These are phyloP conservation scores for Macrocybe gigantea DNA, from an alignment of 768 basidiomycete species.

Conservation along the genomic window DNA sequence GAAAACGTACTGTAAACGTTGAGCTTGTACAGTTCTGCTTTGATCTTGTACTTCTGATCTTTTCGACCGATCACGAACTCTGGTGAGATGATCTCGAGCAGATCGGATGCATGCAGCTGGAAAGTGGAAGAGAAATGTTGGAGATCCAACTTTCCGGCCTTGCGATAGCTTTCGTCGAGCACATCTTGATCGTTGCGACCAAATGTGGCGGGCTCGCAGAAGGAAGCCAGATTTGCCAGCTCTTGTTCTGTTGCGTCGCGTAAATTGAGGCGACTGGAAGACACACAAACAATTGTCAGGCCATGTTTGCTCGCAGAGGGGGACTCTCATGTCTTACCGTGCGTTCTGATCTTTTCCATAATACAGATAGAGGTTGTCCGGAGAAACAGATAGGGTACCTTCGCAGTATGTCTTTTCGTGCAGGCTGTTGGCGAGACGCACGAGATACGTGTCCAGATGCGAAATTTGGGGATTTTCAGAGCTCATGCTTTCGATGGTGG, in stretches of 20 bases:
- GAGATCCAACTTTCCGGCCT: constrained; percentile 18
- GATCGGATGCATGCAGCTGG: constrained; percentile 6
- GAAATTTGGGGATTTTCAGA: too few species aligned
- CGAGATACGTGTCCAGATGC: too few species aligned
- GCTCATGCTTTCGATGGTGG: too few species aligned
- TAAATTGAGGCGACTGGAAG: constrained; percentile 2
- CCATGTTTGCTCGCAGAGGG: too few species aligned
- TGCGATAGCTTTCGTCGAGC: constrained; percentile 20
- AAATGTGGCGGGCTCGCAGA: constrained; percentile 19
- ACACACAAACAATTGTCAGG: neutral
- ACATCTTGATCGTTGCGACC: constrained; percentile 17
- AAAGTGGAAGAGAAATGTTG: constrained; percentile 14
- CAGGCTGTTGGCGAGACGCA: too few species aligned
- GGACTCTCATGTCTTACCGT: too few species aligned
- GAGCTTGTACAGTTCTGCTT: constrained; percentile 27
- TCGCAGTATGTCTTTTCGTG: too few species aligned
- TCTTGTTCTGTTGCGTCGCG: neutral
- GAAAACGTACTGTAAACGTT: constrained; percentile 29
- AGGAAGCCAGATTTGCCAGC: constrained; percentile 3
- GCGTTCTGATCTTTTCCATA: too few species aligned
- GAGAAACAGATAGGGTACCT: too few species aligned
- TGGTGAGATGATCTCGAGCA: constrained; percentile 8
- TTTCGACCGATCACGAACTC: constrained; percentile 9
- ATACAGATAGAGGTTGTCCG: too few species aligned
- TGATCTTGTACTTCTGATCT: constrained; percentile 8